Evolutionary conservation across 1,284 basidiomycete species (phyloP), one percentile per base, ranked within the genome.

Genomic region (Takashimella tepidaria): DNA sequence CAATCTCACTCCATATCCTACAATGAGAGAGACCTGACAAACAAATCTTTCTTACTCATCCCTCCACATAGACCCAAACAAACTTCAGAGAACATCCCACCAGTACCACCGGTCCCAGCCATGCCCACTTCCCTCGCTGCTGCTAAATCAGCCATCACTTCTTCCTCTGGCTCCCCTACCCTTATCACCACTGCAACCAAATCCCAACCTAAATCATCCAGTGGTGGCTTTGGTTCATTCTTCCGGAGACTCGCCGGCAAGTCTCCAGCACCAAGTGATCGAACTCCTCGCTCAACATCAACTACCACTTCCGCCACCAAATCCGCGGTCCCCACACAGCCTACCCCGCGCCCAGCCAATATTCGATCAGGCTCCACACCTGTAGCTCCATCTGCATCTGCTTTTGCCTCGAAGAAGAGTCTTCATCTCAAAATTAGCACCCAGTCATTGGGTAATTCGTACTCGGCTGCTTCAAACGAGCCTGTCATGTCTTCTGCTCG

Each of bases 171-270:
- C 8, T 8, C 8, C 10, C 8, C 31, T 37, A 16, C 8, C 8
- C n/a, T n/a, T n/a, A n/a, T n/a, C n/a, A n/a, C n/a, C n/a, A n/a
- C n/a, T n/a, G 19, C 22, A 31, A 16, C 37, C n/a, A 13, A 22
- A 13, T 21, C 20, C 19, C 5, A 6, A 24, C 3, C 31, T 4
- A 26, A 16, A 25, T 19, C 19, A 25, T 23, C 48, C 20, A n/a
- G n/a, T n/a, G n/a, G n/a, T n/a, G 45, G 49, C 23, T 27, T 56
- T 21, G 24, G 45, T 2, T 23, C 41, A 12, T 56, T 56, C 37
- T 45, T 56, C 44, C 50, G 50, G 20, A 49, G 40, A 37, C 31
- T 56, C 37, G 45, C 47, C 6, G 47, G 47, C 26, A 49, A 52
- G 46, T 41, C 31, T 37, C 31, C 31, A 8, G 31, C 31, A 16